phyloP scores from a whole-genome alignment of 345 rosid genomes.

The Reutealis trisperma region DNA sequence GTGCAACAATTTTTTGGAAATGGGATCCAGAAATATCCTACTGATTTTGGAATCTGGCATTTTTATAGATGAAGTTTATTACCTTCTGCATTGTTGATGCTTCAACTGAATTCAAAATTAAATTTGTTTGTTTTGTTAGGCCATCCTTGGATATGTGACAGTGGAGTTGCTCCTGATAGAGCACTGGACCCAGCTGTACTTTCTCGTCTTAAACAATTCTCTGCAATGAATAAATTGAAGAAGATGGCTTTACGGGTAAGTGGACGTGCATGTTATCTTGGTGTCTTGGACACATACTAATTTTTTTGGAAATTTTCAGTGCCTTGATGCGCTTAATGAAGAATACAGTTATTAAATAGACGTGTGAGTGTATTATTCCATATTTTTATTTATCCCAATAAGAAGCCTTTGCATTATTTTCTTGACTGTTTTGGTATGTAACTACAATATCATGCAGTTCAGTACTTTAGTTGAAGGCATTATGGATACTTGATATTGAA shows the following conservation, averaged over 20 bases:
- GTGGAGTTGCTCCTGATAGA: conserved; percentile 98
- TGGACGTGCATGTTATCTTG: not conserved
- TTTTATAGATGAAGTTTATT: not conserved
- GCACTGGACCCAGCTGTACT: conserved; percentile 93
- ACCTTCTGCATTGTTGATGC: not conserved
- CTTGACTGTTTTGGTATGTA: not conserved
- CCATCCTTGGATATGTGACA: conserved; percentile 98
- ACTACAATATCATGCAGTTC: not conserved
- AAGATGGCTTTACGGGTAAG: conserved; percentile 97
- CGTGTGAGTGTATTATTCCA: not conserved
- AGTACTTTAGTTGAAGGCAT: conserved; percentile 4
- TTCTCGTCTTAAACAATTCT: conserved; percentile 94
- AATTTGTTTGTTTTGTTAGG: conserved; percentile 42
- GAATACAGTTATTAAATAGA: no score
- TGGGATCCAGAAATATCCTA: conserved; percentile 3
- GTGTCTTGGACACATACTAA: not conserved
- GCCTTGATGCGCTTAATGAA: not conserved
- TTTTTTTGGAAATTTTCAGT: not conserved
- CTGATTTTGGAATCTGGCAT: not conserved
- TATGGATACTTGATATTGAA: not conserved
- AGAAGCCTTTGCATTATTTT: not conserved
- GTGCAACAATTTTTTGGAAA: conserved; percentile 8
- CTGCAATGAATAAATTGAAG: conserved; percentile 97
- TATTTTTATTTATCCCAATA: not conserved
- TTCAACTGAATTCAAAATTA: conserved; percentile 10